Evolutionary conservation across 805 yeast species (phyloP), one percentile per base, ranked within the genome.

Genomic region (Starmerella bombicola): DNA sequence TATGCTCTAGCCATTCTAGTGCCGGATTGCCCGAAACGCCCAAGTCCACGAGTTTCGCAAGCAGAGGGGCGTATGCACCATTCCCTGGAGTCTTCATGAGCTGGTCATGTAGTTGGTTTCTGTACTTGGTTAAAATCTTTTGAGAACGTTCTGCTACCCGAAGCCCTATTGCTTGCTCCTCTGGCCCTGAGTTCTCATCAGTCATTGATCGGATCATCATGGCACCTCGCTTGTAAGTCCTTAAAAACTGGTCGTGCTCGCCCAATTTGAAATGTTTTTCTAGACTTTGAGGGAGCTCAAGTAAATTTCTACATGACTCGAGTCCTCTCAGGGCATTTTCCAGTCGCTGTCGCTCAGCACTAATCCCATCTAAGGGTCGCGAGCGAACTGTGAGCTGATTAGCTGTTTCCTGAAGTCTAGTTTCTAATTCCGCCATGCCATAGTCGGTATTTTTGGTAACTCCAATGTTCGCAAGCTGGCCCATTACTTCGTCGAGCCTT

Each of bases 11-110:
- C 75, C 84, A 80, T 39, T 69, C 73, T 18, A 67, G 55, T 5
- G 79, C 71, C 4, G 88, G 88, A 54, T 74, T 78, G 41, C 73
- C 76, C 34, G 64, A 68, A 2, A 71, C 68, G n/a, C 76, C 79
- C 25, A 80, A 60, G 46, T 78, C 82, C 33, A 76, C 57, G 25
- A 80, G 61, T 48, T 70, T 71, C n/a, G 69, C 65, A 19, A 78
- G 69, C 23, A 55, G 38, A 23, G 52, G 56, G 18, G 60, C 50
- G 45, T 61, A 62, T 35, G 59, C 51, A 17, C 56, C 58, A 18
- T 62, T 61, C 1, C 60, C 52, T 4, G 54, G 42, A 1, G 66
- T 41, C 6, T 46, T 37, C 21, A 55, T 49, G 33, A 80, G 61
- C 33, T 61, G 59, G 15, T 63, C 61, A 78, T 80, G 75, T n/a